Evolutionary conservation across 108 stramenopile genomes (phyloP), one percentile per base, ranked within the genome.

Genomic region (Skeletonema potamos): DNA sequence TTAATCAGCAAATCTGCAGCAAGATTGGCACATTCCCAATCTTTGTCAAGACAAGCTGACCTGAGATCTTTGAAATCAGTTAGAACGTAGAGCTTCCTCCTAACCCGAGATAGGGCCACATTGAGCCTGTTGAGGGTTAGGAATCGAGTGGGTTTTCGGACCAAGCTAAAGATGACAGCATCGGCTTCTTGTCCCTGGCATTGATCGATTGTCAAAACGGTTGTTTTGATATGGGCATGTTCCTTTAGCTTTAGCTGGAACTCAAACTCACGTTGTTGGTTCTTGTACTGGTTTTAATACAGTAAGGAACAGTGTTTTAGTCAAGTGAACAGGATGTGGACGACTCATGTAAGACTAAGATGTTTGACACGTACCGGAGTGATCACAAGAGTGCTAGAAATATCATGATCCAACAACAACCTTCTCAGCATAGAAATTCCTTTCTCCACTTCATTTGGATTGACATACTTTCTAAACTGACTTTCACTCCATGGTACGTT

Each of bases 151-250:
- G 82, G 82, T 39, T 73, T 78, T 27, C 55, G 70, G 22, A 71
- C 79, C 28, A 81, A 41, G 32, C 79, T 81, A 3, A 81, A 68
- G 46, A 81, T 74, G 18, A 81, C 74, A 55, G 62, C 73, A 64
- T 81, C 79, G 24, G 79, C 74, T 61, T 81, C 79, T 57, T 81
- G 79, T 64, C 79, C 79, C 30, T 81, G 79, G 34, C 79, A 81
- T 54, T 81, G 79, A 81, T 81, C 79, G 24, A 81, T 76, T 6
- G 79, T 81, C 20, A 81, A 60, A 28, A 81, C 63, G 6, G 74
- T 22, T 15, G 71, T 56, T 33, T 58, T 11, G 15, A 70, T 46
- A 2, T 48, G 27, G 43, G 0, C 27, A 13, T 20, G 5, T 18
- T 37, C 51, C 44, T 22, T 34, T 15, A 58, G 30, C 44, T 22